phyloP scores from a whole-genome alignment of 140 eudicot species.

The Anethum foeniculum region DNA sequence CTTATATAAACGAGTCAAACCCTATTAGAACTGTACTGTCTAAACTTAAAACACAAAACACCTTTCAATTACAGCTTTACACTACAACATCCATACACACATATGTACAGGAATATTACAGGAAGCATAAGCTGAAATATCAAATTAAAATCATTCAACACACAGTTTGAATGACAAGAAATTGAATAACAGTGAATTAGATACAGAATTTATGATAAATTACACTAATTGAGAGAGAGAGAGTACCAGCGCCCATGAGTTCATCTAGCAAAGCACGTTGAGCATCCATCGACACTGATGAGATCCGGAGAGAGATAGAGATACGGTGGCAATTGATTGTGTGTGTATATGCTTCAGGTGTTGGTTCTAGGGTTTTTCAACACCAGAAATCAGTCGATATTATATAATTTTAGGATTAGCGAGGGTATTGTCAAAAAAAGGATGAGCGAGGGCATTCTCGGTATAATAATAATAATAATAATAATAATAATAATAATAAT shows the following conservation, averaged over 20 bases:
- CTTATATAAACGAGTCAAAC: background rate
- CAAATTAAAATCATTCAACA: background rate
- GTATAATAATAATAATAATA: too few species aligned
- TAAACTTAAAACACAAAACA: background rate
- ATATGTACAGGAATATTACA: background rate
- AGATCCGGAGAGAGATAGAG: background rate
- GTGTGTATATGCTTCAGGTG: background rate
- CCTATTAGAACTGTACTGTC: background rate
- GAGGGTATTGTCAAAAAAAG: too few species aligned
- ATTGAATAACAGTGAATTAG: background rate
- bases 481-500: too few species aligned
- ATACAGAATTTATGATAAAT: background rate
- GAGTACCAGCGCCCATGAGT: slow-evolving; percentile 80
- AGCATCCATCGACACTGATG: slow-evolving; percentile 48
- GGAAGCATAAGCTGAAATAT: background rate
- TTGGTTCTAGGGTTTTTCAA: background rate
- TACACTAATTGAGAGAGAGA: too few species aligned
- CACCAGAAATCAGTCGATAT: background rate
- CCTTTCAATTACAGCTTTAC: background rate
- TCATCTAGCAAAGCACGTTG: slow-evolving; percentile 91
- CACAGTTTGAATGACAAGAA: background rate
- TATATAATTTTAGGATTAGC: background rate
- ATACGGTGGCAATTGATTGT: background rate
- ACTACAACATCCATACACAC: background rate
- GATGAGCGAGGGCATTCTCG: background rate